Conservation (phyloP, 805 yeast genomes). For the Metschnikowia hibisci region DNA sequence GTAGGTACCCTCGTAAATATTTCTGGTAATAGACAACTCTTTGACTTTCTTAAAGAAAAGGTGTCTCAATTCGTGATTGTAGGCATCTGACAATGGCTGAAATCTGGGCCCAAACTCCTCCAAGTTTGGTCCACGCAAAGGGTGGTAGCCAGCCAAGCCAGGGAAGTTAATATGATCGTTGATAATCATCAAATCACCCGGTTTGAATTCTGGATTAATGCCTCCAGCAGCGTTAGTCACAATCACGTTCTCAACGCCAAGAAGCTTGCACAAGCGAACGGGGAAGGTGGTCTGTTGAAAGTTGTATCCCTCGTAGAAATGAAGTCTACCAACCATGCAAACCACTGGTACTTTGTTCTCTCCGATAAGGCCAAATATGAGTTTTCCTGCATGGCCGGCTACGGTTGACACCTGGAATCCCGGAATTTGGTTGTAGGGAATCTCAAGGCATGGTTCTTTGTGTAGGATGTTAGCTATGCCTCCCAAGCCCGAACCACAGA, state of each 20-base stretch:
- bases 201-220: slow-evolving; percentile 55
- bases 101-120: slow-evolving; percentile 81
- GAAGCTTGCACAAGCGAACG: slow-evolving; percentile 62
- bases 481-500: slow-evolving; percentile 94
- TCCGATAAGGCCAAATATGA: slow-evolving; percentile 77
- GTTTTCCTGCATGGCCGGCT: slow-evolving; percentile 82
- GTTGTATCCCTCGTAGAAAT: slow-evolving; percentile 88
- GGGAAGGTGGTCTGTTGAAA: slow-evolving; percentile 83
- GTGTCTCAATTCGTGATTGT: slow-evolving; percentile 68
- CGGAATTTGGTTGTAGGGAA: slow-evolving; percentile 70
- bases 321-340: slow-evolving; percentile 92
- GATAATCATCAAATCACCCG: slow-evolving; percentile 90
- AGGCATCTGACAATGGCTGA: slow-evolving; percentile 85
- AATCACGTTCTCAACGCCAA: slow-evolving; percentile 61
- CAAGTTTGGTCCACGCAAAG: slow-evolving; percentile 83
- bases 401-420: slow-evolving; percentile 81
- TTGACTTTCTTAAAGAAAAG: slow-evolving; percentile 53
- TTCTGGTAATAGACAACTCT: slow-evolving; percentile 47
- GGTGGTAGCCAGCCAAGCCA: slow-evolving; percentile 85
- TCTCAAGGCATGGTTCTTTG: slow-evolving; percentile 40
- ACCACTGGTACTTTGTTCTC: slow-evolving; percentile 68
- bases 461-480: slow-evolving; percentile 63
- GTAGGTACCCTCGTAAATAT: slow-evolving; percentile 83
- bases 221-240: slow-evolving; percentile 99
- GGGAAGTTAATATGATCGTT: slow-evolving; percentile 88